A percentile compares a stretch with the other conserved stretches of the same genome.
These are phyloP conservation scores for Erysimum cheiri DNA, from an alignment of 441 rosid genomes.

Conservation along the genomic window DNA sequence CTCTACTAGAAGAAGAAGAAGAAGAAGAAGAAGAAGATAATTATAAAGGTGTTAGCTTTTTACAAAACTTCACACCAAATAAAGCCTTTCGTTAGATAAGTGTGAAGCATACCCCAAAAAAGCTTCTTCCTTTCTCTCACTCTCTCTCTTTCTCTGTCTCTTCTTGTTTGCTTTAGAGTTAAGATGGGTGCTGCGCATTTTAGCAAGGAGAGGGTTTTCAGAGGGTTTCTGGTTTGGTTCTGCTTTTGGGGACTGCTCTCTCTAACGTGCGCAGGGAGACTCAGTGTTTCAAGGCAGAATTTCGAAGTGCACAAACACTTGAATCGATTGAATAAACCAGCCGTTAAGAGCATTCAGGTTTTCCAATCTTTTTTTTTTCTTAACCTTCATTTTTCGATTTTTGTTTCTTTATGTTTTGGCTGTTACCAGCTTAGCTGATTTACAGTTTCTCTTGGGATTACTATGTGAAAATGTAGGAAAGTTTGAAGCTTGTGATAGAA, in stretches of 20 bases:
- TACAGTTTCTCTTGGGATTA: too few species aligned
- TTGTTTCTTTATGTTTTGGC: slow-evolving; percentile 38
- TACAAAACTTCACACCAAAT: slow-evolving; percentile 24
- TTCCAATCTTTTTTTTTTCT: not conserved
- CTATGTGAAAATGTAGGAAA: slow-evolving; percentile 10
- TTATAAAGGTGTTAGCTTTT: slow-evolving; percentile 39
- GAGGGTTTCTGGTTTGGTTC: slow-evolving; percentile 43
- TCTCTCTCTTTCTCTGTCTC: too few species aligned
- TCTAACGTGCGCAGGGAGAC: slow-evolving; percentile 58
- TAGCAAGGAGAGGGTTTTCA: slow-evolving; percentile 40
- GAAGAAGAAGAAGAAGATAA: slow-evolving; percentile 16
- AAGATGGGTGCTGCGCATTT: slow-evolving; percentile 41
- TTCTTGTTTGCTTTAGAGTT: slow-evolving; percentile 39
- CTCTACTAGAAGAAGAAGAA: slow-evolving; percentile 26
- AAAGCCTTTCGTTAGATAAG: slow-evolving; percentile 7
- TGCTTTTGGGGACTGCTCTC: slow-evolving; percentile 56
- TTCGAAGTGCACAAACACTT: slow-evolving; percentile 81
- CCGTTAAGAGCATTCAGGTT: slow-evolving; percentile 85
- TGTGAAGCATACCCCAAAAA: slow-evolving; percentile 27
- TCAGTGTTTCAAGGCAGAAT: slow-evolving; percentile 63
- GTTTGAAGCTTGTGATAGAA: slow-evolving; percentile 1
- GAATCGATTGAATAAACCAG: slow-evolving; percentile 84
- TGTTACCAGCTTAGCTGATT: slow-evolving; percentile 6
- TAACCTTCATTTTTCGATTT: not conserved
- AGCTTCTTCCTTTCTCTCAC: too few species aligned